Evolutionary conservation across 495 filamentous ascomycete genomes (phyloP).

Genomic region (Tuber aestivum): DNA sequence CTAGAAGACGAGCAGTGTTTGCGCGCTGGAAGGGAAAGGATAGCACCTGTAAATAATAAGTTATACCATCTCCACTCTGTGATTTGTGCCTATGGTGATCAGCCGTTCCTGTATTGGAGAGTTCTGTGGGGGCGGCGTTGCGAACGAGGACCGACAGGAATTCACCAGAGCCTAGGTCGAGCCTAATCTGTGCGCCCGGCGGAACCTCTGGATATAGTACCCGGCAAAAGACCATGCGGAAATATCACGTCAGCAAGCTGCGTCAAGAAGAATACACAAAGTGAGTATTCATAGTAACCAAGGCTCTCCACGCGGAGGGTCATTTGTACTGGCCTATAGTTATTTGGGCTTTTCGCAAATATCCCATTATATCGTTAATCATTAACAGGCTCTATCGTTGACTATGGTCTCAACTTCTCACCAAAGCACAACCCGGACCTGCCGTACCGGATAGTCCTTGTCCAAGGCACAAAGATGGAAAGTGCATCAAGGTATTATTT

Average conservation of each 20-base stretch:
- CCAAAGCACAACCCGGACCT: neutral
- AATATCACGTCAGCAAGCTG: neutral
- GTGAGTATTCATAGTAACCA: neutral
- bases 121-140: neutral
- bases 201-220: neutral
- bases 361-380: neutral
- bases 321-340: neutral
- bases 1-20: neutral
- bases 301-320: neutral
- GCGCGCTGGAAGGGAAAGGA: neutral
- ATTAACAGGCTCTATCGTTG: neutral
- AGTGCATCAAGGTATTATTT: neutral
- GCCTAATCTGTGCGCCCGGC: neutral
- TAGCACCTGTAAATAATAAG: neutral
- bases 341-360: neutral
- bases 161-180: neutral
- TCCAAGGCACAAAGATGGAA: neutral
- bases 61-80: neutral
- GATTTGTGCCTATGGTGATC: neutral
- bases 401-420: neutral
- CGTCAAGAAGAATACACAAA: neutral
- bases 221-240: neutral
- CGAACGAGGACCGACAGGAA: neutral
- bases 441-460: neutral
- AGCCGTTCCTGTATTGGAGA: neutral